These are phyloP conservation scores for Cadophora sp. DNA, from an alignment of 2,329 filamentous ascomycete species.

Conservation along the genomic window DNA sequence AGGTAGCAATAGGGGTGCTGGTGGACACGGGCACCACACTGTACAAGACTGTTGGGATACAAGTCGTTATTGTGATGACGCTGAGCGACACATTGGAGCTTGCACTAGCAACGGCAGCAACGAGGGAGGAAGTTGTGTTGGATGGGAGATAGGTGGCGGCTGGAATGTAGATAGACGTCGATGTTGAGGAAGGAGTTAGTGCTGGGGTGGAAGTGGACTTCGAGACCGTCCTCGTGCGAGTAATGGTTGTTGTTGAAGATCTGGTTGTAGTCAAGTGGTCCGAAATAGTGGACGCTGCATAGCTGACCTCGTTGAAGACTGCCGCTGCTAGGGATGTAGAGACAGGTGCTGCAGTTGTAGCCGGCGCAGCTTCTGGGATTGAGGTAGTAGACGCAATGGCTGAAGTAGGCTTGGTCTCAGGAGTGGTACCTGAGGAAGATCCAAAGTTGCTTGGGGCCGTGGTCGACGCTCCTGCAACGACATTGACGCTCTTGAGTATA, in stretches of 20 bases:
- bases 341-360: constrained; percentile 3
- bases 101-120: constrained; percentile 4
- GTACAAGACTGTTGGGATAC: constrained; percentile 20
- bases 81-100: constrained; percentile 9
- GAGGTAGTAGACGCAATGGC: constrained; percentile 1
- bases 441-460: constrained; percentile 41
- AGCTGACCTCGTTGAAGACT: constrained; percentile 11
- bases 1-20: not conserved
- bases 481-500: constrained; percentile 57
- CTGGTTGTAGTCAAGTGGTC: constrained; percentile 3
- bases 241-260: constrained; percentile 17
- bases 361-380: not conserved
- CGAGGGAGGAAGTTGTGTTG: constrained; percentile 1
- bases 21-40: constrained; percentile 15
- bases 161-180: constrained; percentile 3
- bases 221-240: constrained; percentile 13
- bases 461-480: constrained; percentile 39
- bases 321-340: not conserved
- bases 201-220: not conserved
- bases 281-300: not conserved
- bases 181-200: not conserved
- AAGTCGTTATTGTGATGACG: constrained; percentile 24
- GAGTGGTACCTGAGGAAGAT: constrained; percentile 2
- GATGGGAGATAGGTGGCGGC: not conserved
- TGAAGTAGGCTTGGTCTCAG: not conserved